phyloP scores from a whole-genome alignment of 1,284 basidiomycete species.

The Gastroboletus turbinatus region DNA sequence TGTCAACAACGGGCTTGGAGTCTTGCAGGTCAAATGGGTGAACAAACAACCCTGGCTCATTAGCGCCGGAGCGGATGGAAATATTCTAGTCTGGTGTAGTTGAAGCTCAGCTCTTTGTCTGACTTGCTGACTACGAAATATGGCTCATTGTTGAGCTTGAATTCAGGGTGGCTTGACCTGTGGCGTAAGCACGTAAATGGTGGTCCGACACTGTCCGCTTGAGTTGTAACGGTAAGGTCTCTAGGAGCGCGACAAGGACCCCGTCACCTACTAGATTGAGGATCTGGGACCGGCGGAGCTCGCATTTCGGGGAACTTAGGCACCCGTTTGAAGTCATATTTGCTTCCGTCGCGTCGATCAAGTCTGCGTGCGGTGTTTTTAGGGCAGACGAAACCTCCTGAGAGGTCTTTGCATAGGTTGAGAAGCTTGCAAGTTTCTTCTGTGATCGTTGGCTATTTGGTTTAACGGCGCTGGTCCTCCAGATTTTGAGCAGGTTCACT shows the following conservation, averaged over 20 bases:
- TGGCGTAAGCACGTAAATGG: constrained; percentile 17
- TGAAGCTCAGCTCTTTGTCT: constrained; percentile 38
- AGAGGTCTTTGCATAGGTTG: not conserved
- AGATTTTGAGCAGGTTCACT: not conserved
- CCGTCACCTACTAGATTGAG: not conserved
- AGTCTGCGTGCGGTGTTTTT: not conserved
- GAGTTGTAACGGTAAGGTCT: constrained; percentile 1
- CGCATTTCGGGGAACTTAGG: constrained; percentile 1
- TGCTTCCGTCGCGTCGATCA: constrained; percentile 11
- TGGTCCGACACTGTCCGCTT: constrained; percentile 4
- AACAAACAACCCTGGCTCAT: constrained; percentile 91
- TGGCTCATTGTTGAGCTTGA: constrained; percentile 29
- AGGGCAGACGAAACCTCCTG: not conserved
- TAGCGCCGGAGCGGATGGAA: constrained; percentile 91
- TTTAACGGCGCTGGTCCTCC: not conserved
- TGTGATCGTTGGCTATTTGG: not conserved
- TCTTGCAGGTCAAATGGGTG: constrained; percentile 90
- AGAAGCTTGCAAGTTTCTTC: not conserved
- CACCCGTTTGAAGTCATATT: constrained; percentile 2
- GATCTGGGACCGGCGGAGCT: not conserved
- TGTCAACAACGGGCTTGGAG: constrained; percentile 84
- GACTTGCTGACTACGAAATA: constrained; percentile 27
- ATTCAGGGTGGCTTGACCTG: constrained; percentile 9
- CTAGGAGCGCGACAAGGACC: constrained; percentile 6
- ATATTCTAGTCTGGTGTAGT: constrained; percentile 85